Base-by-base conservation (phyloP, 1,284 basidiomycete species). In the Pterulicium gracile region DNA sequence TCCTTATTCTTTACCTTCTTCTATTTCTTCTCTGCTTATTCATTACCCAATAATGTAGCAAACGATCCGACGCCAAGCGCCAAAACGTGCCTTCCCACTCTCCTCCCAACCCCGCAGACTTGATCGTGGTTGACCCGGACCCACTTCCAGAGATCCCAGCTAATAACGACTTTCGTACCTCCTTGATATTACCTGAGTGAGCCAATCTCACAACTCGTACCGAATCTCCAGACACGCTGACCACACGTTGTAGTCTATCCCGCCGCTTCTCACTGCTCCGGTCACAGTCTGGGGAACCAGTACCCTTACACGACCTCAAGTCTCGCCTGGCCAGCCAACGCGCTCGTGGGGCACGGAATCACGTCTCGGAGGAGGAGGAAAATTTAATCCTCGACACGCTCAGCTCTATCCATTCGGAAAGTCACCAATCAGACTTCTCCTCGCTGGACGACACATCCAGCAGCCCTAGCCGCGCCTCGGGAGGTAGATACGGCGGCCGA, bases 151-250 rank as follows among this genome's bases (percentile, higher is more conserved):
- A 72, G 51, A 68, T 89, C 23, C 80, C 81, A 43, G 72, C 80
- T 24, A 66, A 69, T 39, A 78, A 75, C 65, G 77, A 87, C 62
- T 89, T 89, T 66, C 78, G 86, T 53, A 87, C 86, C 20, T 87
- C 85, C 50, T 71, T 82, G 58, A 88, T 89, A 54, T 65, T 89
- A 47, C 85, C 85, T 60, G 82, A 83, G 87, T 89, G 63, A 66
- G 82, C 72, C 48, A n/a, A n/a, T n/a, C n/a, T n/a, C n/a, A n/a
- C n/a, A n/a, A n/a, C n/a, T n/a, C n/a, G n/a, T n/a, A n/a, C n/a
- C n/a, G n/a, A n/a, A n/a, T n/a, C n/a, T n/a, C n/a, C n/a, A n/a
- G n/a, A n/a, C n/a, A n/a, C n/a, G 52, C 41, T 24, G 51, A 46
- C 49, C 42, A 22, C 7, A 22, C 17, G 24, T 49, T 35, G 32